Evolutionary conservation across 306 rosid species (phyloP).

Genomic region (Betula pendula): DNA sequence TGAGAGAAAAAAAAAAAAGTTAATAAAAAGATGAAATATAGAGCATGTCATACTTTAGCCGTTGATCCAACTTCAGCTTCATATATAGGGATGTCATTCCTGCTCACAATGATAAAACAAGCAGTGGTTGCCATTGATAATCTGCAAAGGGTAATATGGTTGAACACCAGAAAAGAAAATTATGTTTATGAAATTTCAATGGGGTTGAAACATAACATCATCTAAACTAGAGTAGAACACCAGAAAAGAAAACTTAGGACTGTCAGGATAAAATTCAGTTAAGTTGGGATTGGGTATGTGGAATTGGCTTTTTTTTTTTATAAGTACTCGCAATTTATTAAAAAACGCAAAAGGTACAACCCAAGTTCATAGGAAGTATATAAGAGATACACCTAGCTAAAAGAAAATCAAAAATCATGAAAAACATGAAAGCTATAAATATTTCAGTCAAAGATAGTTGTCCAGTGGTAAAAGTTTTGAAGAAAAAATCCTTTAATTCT

Average conservation of each 20-base stretch:
- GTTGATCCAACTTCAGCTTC: constrained; percentile 99
- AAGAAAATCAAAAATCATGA: too few species aligned
- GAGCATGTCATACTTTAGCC: constrained; percentile 59
- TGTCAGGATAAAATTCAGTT: neutral
- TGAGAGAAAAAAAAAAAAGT: neutral
- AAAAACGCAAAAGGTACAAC: too few species aligned
- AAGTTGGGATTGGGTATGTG: neutral
- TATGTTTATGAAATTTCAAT: neutral
- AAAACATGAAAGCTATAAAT: too few species aligned
- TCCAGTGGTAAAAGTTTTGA: too few species aligned
- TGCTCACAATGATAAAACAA: constrained; percentile 93
- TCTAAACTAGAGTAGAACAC: neutral
- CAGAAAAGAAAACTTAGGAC: neutral
- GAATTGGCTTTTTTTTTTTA: neutral
- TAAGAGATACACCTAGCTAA: too few species aligned
- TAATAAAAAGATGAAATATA: neutral
- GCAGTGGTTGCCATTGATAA: constrained; percentile 81
- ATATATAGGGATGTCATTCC: constrained; percentile 93
- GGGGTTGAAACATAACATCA: neutral
- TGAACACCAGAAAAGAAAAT: neutral
- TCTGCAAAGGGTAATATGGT: neutral
- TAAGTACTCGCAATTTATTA: too few species aligned
- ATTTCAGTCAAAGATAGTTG: too few species aligned
- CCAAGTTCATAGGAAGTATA: too few species aligned
- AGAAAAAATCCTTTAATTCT: too few species aligned